Percentiles rank a stretch among this genome's conserved stretches.
phyloP scores from a whole-genome alignment of 768 basidiomycete genomes.

The Tulasnella calospora region DNA sequence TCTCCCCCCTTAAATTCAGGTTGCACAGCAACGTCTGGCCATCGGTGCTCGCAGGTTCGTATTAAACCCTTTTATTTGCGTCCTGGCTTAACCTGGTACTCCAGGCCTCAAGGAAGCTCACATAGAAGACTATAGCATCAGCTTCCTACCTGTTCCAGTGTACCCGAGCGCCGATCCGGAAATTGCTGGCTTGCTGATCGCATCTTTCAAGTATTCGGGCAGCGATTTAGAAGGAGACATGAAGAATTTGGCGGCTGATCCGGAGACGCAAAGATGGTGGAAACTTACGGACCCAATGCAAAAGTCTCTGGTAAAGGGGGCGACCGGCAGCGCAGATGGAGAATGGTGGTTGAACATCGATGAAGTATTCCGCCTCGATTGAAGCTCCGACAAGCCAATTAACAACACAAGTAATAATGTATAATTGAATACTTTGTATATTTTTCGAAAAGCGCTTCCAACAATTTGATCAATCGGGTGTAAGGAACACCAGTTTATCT shows the following conservation, averaged over 20 bases:
- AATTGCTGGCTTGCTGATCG: slow-evolving; percentile 53
- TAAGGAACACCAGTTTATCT: not conserved
- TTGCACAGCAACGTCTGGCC: slow-evolving; percentile 65
- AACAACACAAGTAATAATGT: not conserved
- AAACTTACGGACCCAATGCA: slow-evolving; percentile 71
- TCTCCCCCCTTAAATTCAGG: not conserved
- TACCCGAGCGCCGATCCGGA: slow-evolving; percentile 20
- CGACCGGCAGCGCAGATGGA: slow-evolving; percentile 60
- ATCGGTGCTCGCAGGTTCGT: slow-evolving; percentile 57
- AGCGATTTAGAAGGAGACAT: slow-evolving; percentile 62
- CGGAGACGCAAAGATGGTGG: slow-evolving; percentile 76
- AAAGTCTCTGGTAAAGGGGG: slow-evolving; percentile 64
- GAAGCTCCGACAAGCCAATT: not conserved
- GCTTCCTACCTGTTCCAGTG: slow-evolving; percentile 49
- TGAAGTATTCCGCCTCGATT: slow-evolving; percentile 68
- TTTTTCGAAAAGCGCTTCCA: not conserved
- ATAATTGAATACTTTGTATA: not conserved
- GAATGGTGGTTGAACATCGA: slow-evolving; percentile 62
- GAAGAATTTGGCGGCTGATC: slow-evolving; percentile 56
- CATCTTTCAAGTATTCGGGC: slow-evolving; percentile 73
- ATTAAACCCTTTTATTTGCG: slow-evolving; percentile 28
- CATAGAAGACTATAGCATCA: slow-evolving; percentile 71
- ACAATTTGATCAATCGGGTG: not conserved
- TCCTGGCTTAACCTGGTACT: slow-evolving; percentile 9
- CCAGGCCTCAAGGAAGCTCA: slow-evolving; percentile 38